Base-by-base conservation (phyloP, 176 grass and related monocot genomes). In the Canna indica region DNA sequence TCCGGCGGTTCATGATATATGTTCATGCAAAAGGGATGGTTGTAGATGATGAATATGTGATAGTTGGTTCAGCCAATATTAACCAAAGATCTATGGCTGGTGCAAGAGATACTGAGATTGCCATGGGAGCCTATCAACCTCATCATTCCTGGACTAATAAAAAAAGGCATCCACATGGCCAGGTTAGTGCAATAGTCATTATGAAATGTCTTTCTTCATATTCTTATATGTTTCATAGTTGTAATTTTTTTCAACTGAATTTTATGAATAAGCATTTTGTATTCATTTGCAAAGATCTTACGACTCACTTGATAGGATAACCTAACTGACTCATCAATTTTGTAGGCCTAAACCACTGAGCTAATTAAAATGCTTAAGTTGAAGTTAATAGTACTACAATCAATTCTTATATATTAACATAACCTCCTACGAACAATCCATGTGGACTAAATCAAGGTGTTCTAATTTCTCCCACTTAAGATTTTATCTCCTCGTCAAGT, bases 1-100 rank as follows among this genome's bases (percentile, higher is more conserved):
- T 84, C 68, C 45, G 81, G 18, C 73, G 86, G 52, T 97, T 97
- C 82, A 92, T 97, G 88, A 71, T 97, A 54, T 97, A 97, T 54
- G 93, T 97, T 41, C 93, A 97, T 71, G 83, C 88, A 36, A 90
- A 92, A 73, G 93, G 86, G 58, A 85, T 97, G 88, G 81, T 97
- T 39, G 86, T 97, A 5, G 93, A 97, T 73, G 93, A 97, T 73
- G 93, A 97, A 44, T 91, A 92, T 83, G 84, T 97, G 59, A 79
- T 97, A 44, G 1, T 97, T 54, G 93, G 88, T 22, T 97, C 88
- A 34, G 93, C 93, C 26, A 97, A 97, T 65, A 83, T 97, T 70
- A 97, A 97, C 82, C 93, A 90, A 84, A 81, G 88, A 0, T 97
- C 93, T 17, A 81, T 90, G 20, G 75, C 73, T 18, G 93, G 88